Conservation (phyloP, 2,329 filamentous ascomycete genomes). For the Stagonosporopsis chrysanthemi region DNA sequence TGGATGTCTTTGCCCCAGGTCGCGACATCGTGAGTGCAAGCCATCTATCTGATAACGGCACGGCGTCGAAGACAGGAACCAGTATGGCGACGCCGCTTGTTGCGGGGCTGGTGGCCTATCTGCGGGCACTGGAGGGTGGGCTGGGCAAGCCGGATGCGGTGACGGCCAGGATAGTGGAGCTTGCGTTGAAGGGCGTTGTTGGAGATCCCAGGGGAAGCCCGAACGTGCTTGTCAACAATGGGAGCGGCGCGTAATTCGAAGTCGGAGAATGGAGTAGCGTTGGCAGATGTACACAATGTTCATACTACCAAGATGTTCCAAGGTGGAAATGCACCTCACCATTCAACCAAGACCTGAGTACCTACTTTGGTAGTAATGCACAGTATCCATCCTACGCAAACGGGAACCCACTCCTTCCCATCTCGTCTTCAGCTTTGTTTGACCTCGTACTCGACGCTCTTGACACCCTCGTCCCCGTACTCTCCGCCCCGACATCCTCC, state of each 20-base stretch:
- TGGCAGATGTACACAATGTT: neutral
- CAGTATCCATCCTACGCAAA: slow-evolving; percentile 21
- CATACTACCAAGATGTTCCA: neutral
- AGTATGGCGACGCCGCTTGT: slow-evolving; percentile 73
- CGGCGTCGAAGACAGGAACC: slow-evolving; percentile 63
- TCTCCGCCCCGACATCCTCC: neutral
- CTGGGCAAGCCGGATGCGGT: neutral
- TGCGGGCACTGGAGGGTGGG: slow-evolving; percentile 59
- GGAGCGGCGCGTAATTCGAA: neutral
- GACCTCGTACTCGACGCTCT: slow-evolving; percentile 5
- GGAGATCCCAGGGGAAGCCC: neutral
- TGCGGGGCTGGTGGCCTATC: slow-evolving; percentile 71
- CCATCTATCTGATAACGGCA: slow-evolving; percentile 47
- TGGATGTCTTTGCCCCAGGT: slow-evolving; percentile 49
- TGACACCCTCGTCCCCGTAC: neutral
- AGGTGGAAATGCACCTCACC: neutral
- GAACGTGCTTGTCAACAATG: slow-evolving; percentile 8
- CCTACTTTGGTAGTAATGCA: neutral
- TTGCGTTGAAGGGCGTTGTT: slow-evolving; percentile 5
- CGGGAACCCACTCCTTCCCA: slow-evolving; percentile 25
- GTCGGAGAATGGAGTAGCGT: neutral
- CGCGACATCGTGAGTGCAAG: slow-evolving; percentile 52
- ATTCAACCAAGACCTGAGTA: neutral
- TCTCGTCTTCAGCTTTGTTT: slow-evolving; percentile 6
- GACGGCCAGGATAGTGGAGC: neutral